Evolutionary conservation across 805 yeast species (phyloP).

Genomic region (Candida arabinofermentans): DNA sequence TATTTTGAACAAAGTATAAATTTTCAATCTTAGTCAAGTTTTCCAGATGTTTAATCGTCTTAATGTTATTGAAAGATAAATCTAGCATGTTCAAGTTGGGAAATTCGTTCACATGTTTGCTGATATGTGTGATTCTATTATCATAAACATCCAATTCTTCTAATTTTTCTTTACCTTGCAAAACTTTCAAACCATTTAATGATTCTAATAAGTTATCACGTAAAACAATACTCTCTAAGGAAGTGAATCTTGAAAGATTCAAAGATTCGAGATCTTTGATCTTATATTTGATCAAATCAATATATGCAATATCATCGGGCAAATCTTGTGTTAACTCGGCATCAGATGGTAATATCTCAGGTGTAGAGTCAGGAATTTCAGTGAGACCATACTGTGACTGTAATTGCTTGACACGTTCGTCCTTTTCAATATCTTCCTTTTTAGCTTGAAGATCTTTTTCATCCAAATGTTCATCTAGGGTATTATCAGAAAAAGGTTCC

Average conservation of each 20-base stretch:
- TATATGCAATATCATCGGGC: conserved; percentile 52
- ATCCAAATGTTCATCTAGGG: conserved; percentile 10
- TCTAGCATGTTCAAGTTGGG: conserved; percentile 60
- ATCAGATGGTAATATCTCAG: conserved; percentile 65
- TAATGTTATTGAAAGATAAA: conserved; percentile 84
- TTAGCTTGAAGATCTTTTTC: conserved; percentile 10
- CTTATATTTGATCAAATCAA: conserved; percentile 70
- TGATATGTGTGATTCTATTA: conserved; percentile 83
- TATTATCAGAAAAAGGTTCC: conserved; percentile 6
- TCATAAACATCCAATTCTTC: conserved; percentile 88
- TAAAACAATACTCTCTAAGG: conserved; percentile 60
- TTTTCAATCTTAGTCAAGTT: conserved; percentile 57
- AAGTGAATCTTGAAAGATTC: conserved; percentile 49
- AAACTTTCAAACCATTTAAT: conserved; percentile 62
- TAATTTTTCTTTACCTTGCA: conserved; percentile 47
- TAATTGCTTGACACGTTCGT: conserved; percentile 15
- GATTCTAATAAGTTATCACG: conserved; percentile 80
- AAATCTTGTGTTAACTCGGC: conserved; percentile 55
- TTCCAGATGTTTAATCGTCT: conserved; percentile 76
- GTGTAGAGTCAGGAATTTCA: conserved; percentile 36
- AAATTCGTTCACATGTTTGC: conserved; percentile 62
- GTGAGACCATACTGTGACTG: conserved; percentile 28
- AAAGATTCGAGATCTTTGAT: conserved; percentile 60
- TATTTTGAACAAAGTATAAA: conserved; percentile 85
- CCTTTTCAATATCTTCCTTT: conserved; percentile 2